Conservation (phyloP, 2,329 filamentous ascomycete species). For the Celoporthe dispersa region DNA sequence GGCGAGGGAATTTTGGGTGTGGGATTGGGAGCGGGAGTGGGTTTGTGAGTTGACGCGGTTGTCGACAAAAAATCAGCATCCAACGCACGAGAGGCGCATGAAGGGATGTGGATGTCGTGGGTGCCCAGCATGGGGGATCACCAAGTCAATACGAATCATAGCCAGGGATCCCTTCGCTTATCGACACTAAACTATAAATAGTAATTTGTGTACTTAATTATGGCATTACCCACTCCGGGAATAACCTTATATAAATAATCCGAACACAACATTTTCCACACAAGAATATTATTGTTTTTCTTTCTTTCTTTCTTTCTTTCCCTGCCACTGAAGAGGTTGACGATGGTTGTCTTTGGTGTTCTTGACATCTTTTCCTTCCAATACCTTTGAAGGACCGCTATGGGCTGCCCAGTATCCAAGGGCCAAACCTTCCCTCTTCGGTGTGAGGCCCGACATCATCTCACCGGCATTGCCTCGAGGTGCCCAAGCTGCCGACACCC, state of each 20-base stretch:
- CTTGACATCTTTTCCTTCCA: neutral
- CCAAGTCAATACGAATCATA: neutral
- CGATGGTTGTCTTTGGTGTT: neutral
- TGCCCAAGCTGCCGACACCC: neutral
- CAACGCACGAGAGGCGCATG: slow-evolving; percentile 15
- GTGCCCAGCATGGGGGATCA: slow-evolving; percentile 2
- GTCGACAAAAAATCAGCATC: slow-evolving; percentile 3
- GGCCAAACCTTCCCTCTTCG: too few relatives aligned
- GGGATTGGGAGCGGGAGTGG: neutral
- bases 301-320: too few relatives aligned
- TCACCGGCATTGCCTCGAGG: neutral
- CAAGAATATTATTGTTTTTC: neutral
- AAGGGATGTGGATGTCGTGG: slow-evolving; percentile 18
- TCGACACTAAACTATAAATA: slow-evolving; percentile 21
- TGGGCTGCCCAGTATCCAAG: too few relatives aligned
- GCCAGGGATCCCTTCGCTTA: slow-evolving; percentile 14
- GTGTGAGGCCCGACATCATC: too few relatives aligned
- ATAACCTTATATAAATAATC: slow-evolving; percentile 6
- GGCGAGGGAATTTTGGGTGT: neutral
- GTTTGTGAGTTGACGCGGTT: neutral
- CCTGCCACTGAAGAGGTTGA: neutral
- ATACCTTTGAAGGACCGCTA: neutral
- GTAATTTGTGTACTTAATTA: slow-evolving; percentile 6
- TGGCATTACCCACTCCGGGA: neutral
- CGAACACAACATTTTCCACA: neutral